Base-by-base conservation (phyloP, 140 eudicot species). In the Ambrosia hybrid region DNA sequence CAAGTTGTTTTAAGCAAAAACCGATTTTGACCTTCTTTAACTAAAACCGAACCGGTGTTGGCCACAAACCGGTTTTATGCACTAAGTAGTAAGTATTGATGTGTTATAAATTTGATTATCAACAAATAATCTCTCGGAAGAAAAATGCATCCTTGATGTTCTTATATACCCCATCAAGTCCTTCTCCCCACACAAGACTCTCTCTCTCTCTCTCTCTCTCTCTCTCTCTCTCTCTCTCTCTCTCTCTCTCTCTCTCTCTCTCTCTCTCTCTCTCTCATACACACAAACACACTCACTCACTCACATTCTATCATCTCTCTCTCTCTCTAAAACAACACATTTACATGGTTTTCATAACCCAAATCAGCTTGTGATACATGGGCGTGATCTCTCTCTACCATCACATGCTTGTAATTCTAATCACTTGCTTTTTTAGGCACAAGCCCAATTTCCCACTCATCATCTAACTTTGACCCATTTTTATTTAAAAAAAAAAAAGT, bases 371-470 rank as follows among this genome's bases (percentile, higher is more conserved):
- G 70, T 81, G 81, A 78, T 80, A 75, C 68, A 89, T 89, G 92
- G 80, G 87, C 51, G 73, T 80, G 80, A 75, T 79, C 83, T 81
- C 64, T 76, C 70, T 76, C 39, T 61, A 69, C 85, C 69, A 86
- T 72, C 90, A 83, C 82, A 81, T 79, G 81, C 67, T 77, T 74
- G 81, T 79, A 70, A 80, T 88, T 76, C 81, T 83, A 75, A 78
- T 61, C 83, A 82, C 87, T 37, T 85, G 88, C 82, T 85, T 88
- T 78, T 90, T 85, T 73, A 81, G 96, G 39, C 94, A 85, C 73
- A 85, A 90, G 78, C 85, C 81, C 26, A 78, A 60, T 64, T 49
- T 67, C 57, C 59, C 76, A 56, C 36, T 67, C 30, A 78, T 66
- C 73, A 48, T 78, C 30, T 70, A 76, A 69, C 45, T 36, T 74